A percentile compares a stretch with the other conserved stretches of the same genome.
Evolutionary conservation across 1,284 basidiomycete species (phyloP).

Genomic region (Rhodotorula sp.): DNA sequence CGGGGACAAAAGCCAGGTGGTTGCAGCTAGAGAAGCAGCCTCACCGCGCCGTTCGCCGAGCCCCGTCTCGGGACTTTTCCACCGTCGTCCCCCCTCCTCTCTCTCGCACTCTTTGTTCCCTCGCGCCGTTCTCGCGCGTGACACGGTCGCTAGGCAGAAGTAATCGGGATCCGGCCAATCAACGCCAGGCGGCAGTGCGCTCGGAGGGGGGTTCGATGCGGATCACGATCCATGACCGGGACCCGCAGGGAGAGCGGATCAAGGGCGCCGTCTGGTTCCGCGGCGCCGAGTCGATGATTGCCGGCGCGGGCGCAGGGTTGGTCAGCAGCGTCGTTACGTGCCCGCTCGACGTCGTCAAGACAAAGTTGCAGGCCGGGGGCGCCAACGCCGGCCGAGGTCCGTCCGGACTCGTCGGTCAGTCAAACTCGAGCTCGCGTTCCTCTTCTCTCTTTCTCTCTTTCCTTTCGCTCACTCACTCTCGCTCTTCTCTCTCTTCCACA

Average conservation of each 20-base stretch:
- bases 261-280: slow-evolving; percentile 34
- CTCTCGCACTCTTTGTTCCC: too few relatives aligned
- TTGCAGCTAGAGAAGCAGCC: too few relatives aligned
- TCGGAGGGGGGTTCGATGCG: slow-evolving; percentile 13
- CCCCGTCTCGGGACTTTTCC: too few relatives aligned
- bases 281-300: slow-evolving; percentile 51
- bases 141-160: too few relatives aligned
- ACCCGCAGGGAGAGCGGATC: slow-evolving; percentile 19
- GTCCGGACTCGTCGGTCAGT: slow-evolving; percentile 69
- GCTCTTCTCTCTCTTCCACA: neutral
- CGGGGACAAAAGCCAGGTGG: too few relatives aligned
- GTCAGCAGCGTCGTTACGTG: slow-evolving; percentile 93
- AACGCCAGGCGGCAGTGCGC: too few relatives aligned
- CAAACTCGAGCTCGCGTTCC: neutral
- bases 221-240: slow-evolving; percentile 30
- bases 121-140: too few relatives aligned
- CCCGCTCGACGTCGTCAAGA: slow-evolving; percentile 96
- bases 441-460: slow-evolving; percentile 8
- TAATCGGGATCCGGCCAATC: too few relatives aligned
- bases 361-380: slow-evolving; percentile 85
- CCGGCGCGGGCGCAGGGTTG: slow-evolving; percentile 67
- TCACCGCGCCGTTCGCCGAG: too few relatives aligned
- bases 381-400: slow-evolving; percentile 9
- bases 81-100: too few relatives aligned
- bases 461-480: slow-evolving; percentile 21